phyloP scores from a whole-genome alignment of 768 basidiomycete species.

The Podaxis pistillaris region DNA sequence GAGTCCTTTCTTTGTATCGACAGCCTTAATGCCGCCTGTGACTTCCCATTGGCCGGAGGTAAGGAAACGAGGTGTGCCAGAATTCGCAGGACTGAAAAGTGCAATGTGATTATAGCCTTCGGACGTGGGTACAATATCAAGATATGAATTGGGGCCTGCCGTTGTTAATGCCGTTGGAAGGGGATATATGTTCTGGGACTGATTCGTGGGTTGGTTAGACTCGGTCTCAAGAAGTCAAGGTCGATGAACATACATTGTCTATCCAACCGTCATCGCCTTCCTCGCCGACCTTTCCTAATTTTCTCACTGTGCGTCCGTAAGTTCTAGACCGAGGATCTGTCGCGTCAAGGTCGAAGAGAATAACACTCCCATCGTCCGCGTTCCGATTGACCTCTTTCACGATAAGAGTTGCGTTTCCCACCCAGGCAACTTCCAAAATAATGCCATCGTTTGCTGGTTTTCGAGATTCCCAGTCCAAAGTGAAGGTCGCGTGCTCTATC shows the following conservation, averaged over 20 bases:
- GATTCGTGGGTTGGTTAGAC: slow-evolving; percentile 1
- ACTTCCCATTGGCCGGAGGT: slow-evolving; percentile 94
- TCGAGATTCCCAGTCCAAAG: slow-evolving; percentile 66
- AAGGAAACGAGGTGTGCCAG: slow-evolving; percentile 73
- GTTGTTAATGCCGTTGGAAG: slow-evolving; percentile 45
- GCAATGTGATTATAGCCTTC: slow-evolving; percentile 94
- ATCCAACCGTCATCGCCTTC: slow-evolving; percentile 95
- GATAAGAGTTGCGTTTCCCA: slow-evolving; percentile 69
- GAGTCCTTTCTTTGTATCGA: slow-evolving; percentile 63
- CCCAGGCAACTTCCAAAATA: slow-evolving; percentile 85
- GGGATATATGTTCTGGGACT: slow-evolving; percentile 66
- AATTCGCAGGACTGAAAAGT: slow-evolving; percentile 76
- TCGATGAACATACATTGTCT: slow-evolving; percentile 58
- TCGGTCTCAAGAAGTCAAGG: not conserved
- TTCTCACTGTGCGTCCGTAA: slow-evolving; percentile 62
- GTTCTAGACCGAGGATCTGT: slow-evolving; percentile 26
- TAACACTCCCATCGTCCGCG: slow-evolving; percentile 76
- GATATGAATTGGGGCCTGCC: slow-evolving; percentile 62
- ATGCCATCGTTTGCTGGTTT: slow-evolving; percentile 62
- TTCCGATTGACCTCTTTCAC: slow-evolving; percentile 87
- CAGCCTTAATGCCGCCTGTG: slow-evolving; percentile 63
- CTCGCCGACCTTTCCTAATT: slow-evolving; percentile 79
- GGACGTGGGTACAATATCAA: slow-evolving; percentile 82
- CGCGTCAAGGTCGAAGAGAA: slow-evolving; percentile 62
- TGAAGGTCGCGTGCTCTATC: slow-evolving; percentile 44